Conservation (phyloP, 2,329 filamentous ascomycete species). For the Ophiostoma montium region DNA sequence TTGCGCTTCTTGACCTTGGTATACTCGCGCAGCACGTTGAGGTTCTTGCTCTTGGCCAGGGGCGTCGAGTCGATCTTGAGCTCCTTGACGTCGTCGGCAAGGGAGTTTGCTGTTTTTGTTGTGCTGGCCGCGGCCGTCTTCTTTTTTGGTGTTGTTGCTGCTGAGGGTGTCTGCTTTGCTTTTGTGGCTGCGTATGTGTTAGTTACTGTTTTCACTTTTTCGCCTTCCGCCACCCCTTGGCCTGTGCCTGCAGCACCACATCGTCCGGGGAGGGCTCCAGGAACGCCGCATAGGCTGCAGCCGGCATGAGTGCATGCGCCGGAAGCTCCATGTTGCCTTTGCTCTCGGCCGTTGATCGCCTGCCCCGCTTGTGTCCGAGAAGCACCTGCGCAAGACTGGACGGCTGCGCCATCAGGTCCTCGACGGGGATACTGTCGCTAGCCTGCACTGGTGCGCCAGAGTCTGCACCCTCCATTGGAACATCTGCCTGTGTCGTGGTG, state of each 20-base stretch:
- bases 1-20: constrained; percentile 65
- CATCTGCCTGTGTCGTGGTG: not conserved
- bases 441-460: not conserved
- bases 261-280: constrained; percentile 84
- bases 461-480: not conserved
- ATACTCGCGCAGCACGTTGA: constrained; percentile 74
- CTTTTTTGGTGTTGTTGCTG: constrained; percentile 25
- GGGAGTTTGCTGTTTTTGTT: constrained; percentile 3
- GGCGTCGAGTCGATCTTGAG: constrained; percentile 36
- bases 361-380: constrained; percentile 26
- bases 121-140: constrained; percentile 5
- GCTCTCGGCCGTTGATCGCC: not conserved
- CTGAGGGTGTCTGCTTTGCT: constrained; percentile 28
- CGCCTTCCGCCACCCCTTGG: constrained; percentile 48
- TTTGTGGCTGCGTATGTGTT: not conserved
- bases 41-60: constrained; percentile 56
- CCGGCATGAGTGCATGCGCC: constrained; percentile 16
- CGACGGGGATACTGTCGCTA: not conserved
- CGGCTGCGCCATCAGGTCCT: constrained; percentile 22
- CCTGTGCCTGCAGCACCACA: constrained; percentile 72
- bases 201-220: constrained; percentile 17
- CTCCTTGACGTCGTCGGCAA: constrained; percentile 23
- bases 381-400: constrained; percentile 44
- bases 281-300: constrained; percentile 43
- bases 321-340: not conserved